Percentiles rank a stretch among this genome's conserved stretches.
Evolutionary conservation across 345 rosid genomes (phyloP).

Genomic region (Mercurialis annua): DNA sequence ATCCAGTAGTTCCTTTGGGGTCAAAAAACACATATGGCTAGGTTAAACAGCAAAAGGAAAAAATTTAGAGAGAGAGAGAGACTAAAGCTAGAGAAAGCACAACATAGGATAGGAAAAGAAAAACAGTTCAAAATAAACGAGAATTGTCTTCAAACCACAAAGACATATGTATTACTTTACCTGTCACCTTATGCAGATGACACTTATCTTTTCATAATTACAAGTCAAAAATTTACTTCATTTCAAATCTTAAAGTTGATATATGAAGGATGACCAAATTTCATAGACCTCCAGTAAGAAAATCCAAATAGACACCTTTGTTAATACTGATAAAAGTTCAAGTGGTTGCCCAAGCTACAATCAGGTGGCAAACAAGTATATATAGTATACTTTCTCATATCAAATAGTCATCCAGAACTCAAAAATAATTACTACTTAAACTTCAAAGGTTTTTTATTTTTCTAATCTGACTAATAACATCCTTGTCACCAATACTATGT

Average conservation of each 20-base stretch:
- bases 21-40: constrained; percentile 25
- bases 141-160: not conserved
- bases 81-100: not conserved
- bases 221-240: not conserved
- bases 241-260: not conserved
- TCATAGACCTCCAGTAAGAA: not conserved
- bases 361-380: not conserved
- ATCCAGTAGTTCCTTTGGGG: constrained; percentile 17
- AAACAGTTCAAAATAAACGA: not conserved
- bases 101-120: not conserved
- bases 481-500: not conserved
- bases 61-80: not conserved
- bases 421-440: too few species aligned
- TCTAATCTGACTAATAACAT: not conserved
- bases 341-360: not conserved
- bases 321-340: not conserved
- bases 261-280: not conserved
- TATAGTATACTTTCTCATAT: not conserved
- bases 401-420: not conserved
- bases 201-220: not conserved
- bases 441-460: not conserved
- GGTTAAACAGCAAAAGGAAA: not conserved
- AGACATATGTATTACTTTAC: not conserved
- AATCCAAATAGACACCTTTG: not conserved
- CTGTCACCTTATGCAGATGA: not conserved